These are phyloP conservation scores for Coix lacrymajobi DNA, from an alignment of 176 grass and related monocot genomes.

Conservation along the genomic window DNA sequence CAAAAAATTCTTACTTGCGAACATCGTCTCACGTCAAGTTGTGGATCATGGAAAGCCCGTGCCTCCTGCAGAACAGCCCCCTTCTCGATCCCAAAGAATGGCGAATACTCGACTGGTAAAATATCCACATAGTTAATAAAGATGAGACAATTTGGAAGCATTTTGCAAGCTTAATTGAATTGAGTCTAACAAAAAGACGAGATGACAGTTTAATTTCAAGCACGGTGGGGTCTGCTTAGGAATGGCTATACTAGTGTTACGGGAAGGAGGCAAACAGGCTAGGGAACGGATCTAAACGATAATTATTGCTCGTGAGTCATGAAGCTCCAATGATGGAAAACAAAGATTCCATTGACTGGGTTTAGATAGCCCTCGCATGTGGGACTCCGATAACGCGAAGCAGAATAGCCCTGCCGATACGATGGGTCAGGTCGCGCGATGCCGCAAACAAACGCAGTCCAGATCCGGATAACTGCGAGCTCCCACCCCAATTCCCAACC, in stretches of 20 bases:
- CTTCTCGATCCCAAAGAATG: conserved; percentile 94
- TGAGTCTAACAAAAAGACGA: neutral
- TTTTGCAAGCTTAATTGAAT: conserved; percentile 3
- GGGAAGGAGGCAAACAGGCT: neutral
- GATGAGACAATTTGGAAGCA: conserved; percentile 6
- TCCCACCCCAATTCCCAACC: neutral
- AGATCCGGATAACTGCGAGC: conserved; percentile 14
- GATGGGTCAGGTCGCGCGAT: neutral
- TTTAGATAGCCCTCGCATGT: neutral
- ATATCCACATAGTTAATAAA: neutral
- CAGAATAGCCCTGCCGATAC: neutral
- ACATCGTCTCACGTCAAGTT: conserved; percentile 78
- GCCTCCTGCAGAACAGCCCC: conserved; percentile 92
- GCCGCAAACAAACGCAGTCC: neutral
- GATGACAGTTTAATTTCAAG: neutral
- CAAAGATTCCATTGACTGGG: neutral
- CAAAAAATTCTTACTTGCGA: conserved; percentile 60
- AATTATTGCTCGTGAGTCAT: neutral
- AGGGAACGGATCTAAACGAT: neutral
- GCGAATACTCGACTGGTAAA: conserved; percentile 74
- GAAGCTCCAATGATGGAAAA: neutral
- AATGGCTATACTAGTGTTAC: neutral
- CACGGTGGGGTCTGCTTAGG: neutral
- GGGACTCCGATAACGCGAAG: neutral
- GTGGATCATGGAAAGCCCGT: conserved; percentile 86